Percentiles rank a stretch among this genome's conserved stretches.
Conservation (phyloP, 106 monocot genomes). For the Gastrodia elata region DNA sequence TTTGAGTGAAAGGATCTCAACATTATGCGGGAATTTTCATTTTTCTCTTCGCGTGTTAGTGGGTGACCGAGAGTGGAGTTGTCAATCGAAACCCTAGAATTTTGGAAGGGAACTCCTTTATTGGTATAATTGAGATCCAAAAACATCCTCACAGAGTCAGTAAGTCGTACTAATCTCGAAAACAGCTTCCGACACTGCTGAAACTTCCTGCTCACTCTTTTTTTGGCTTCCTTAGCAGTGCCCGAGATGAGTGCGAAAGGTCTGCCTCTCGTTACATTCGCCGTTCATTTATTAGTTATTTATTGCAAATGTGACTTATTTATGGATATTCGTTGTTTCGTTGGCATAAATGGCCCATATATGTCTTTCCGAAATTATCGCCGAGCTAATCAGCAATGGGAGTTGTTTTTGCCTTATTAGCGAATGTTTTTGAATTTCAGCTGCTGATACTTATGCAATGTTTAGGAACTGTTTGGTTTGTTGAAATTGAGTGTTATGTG, state of each 20-base stretch:
- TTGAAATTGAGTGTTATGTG: too few relatives aligned
- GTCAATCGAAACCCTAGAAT: neutral
- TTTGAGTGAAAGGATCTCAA: neutral
- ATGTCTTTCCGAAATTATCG: neutral
- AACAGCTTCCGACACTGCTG: neutral
- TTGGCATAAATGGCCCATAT: neutral
- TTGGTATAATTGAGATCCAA: neutral
- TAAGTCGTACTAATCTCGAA: too few relatives aligned
- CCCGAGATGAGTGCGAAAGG: neutral
- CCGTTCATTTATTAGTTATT: neutral
- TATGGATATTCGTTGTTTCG: neutral
- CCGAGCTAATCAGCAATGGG: neutral
- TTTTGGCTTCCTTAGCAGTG: neutral
- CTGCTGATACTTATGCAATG: too few relatives aligned
- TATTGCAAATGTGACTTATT: neutral
- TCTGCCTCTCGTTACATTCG: neutral
- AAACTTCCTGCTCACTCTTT: neutral
- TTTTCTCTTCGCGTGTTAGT: neutral
- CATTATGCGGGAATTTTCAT: too few relatives aligned
- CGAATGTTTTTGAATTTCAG: neutral
- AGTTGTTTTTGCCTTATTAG: neutral
- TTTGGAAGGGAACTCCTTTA: neutral
- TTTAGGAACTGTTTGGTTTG: too few relatives aligned
- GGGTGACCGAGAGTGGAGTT: neutral
- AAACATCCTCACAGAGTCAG: neutral